Evolutionary conservation across 1,284 basidiomycete genomes (phyloP), one percentile per base, ranked within the genome.

Genomic region (Sanghuangporus sanghuang): DNA sequence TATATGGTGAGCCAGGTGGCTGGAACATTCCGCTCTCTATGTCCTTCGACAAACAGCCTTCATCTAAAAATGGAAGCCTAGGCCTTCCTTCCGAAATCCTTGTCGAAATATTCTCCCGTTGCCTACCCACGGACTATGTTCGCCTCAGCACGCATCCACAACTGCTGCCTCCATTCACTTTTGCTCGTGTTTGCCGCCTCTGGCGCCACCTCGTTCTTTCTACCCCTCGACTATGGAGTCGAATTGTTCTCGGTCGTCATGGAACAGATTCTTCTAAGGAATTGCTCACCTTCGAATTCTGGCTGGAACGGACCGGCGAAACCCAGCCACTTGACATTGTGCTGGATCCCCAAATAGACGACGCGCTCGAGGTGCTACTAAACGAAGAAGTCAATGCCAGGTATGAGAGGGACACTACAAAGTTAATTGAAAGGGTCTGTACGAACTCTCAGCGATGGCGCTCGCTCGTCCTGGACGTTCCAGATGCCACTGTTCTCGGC

Each of bases 211-310:
- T 59, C 27, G 58, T 50, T 23, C 32, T 59, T n/a, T 39, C 46
- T 8, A 18, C 58, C 9, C 44, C 58, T 36, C 49, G 21, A 18
- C 58, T 59, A 8, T 59, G 58, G 58, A 59, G 50, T 38, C 58
- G 46, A 27, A 59, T 59, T 35, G 49, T 49, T 16, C 58, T 59
- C 38, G 53, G 53, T 6, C 27, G 53, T 14, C 35, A 54, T 54
- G 53, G 32, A 7, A 6, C 53, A 12, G 53, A 54, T 18, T 54
- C 53, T 36, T 27, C 32, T n/a, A 35, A n/a, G 53, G 53, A 54
- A 27, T 12, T 38, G 7, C 16, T 18, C 6, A 27, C 38, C 5
- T 38, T 54, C 32, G 53, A 54, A 8, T 11, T 16, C 16, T 54
- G 53, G 53, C 53, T 54, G 6, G 27, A 8, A 8, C 27, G 53